A percentile compares a stretch with the other conserved stretches of the same genome.
Conservation (phyloP, 2,329 filamentous ascomycete genomes). For the Gaeumannomyces tritici region DNA sequence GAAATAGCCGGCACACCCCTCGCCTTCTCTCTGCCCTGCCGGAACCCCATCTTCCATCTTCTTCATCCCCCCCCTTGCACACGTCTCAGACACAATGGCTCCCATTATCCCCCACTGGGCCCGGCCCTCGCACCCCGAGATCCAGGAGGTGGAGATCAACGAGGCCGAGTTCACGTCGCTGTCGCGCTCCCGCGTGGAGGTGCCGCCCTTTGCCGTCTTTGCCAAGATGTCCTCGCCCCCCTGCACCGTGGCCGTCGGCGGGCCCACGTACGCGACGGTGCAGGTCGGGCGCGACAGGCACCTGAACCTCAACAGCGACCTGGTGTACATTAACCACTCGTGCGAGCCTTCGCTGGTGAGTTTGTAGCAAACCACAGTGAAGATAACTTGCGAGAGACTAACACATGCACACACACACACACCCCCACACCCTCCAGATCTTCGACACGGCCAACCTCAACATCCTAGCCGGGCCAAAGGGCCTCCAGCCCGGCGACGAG, state of each 20-base stretch:
- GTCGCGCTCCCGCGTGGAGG: conserved; percentile 42
- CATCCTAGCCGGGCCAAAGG: conserved; percentile 47
- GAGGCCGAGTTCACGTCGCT: conserved; percentile 48
- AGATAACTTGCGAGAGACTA: too few relatives aligned
- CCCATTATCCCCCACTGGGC: conserved; percentile 46
- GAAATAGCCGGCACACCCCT: too few relatives aligned
- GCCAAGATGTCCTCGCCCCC: conserved; percentile 59
- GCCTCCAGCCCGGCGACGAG: conserved; percentile 45
- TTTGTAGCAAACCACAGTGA: conserved; percentile 10
- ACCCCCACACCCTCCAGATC: conserved; percentile 38
- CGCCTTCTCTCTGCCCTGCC: too few relatives aligned
- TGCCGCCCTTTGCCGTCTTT: conserved; percentile 55
- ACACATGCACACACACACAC: too few relatives aligned
- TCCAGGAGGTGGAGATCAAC: conserved; percentile 47
- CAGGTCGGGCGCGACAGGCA: conserved; percentile 47
- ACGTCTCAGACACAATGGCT: conserved; percentile 35
- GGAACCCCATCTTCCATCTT: too few relatives aligned
- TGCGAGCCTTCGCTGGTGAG: conserved; percentile 56
- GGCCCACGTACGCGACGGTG: conserved; percentile 54
- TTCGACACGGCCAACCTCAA: conserved; percentile 49
- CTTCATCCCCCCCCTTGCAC: too few relatives aligned
- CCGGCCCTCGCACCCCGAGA: conserved; percentile 49
- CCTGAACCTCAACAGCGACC: conserved; percentile 54
- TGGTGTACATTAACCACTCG: conserved; percentile 60
- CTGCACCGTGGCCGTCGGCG: conserved; percentile 42